Evolutionary conservation across 805 yeast species (phyloP).

Genomic region (Saturnispora galanensis): DNA sequence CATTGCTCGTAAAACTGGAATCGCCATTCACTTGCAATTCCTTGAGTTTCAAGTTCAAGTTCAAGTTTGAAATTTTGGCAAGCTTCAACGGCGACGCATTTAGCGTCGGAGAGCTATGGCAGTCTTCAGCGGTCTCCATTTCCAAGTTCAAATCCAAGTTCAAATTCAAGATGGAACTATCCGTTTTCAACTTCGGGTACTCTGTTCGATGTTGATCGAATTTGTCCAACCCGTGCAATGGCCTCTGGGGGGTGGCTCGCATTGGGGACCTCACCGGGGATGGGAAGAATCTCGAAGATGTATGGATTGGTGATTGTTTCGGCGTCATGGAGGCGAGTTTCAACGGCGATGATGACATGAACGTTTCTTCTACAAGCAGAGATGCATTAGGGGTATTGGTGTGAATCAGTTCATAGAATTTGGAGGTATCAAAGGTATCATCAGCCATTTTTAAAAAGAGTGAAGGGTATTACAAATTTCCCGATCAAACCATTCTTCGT

Average conservation of each 20-base stretch:
- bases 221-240: background rate
- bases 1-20: too few species aligned
- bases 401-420: constrained; percentile 8
- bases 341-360: background rate
- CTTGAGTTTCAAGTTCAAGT: too few species aligned
- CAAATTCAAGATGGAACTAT: too few species aligned
- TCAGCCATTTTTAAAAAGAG: constrained; percentile 3
- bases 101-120: too few species aligned
- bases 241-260: background rate
- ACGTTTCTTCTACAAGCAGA: background rate
- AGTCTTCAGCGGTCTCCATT: too few species aligned
- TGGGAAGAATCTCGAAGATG: constrained; percentile 26
- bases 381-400: background rate
- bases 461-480: background rate
- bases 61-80: too few species aligned
- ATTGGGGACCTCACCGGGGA: constrained; percentile 17
- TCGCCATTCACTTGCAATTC: too few species aligned
- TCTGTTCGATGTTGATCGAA: too few species aligned
- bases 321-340: background rate
- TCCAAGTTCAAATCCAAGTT: too few species aligned
- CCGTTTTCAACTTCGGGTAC: too few species aligned
- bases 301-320: background rate
- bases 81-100: too few species aligned
- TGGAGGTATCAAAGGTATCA: constrained; percentile 12
- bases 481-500: background rate